Evolutionary conservation across 2,329 filamentous ascomycete species (phyloP).

Genomic region (Trichophyton mentagrophytes): DNA sequence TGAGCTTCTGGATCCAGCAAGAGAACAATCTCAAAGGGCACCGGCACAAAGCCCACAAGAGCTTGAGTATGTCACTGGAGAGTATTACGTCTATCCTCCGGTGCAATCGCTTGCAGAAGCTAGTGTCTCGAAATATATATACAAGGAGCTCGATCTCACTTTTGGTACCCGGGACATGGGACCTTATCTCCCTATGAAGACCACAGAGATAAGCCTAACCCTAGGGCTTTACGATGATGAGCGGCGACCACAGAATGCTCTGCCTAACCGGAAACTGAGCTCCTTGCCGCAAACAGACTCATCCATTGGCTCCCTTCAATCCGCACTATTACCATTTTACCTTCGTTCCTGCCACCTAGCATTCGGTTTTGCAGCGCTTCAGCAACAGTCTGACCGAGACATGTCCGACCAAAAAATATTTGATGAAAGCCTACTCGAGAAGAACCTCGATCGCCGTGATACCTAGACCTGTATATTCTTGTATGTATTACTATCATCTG

Average conservation of each 20-base stretch:
- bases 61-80: constrained; percentile 15
- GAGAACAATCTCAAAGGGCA: background rate
- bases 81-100: constrained; percentile 25
- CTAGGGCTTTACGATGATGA: constrained; percentile 14
- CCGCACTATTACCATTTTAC: constrained; percentile 26
- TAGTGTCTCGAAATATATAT: constrained; percentile 22
- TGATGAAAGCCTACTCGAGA: background rate
- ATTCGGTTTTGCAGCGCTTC: constrained; percentile 21
- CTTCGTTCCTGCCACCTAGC: constrained; percentile 26
- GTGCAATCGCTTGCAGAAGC: constrained; percentile 21
- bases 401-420: background rate
- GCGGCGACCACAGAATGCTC: constrained; percentile 3
- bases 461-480: background rate
- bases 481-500: background rate
- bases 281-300: constrained; percentile 1
- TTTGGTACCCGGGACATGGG: constrained; percentile 24
- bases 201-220: constrained; percentile 22
- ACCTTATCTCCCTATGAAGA: constrained; percentile 20
- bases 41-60: background rate
- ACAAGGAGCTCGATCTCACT: constrained; percentile 21
- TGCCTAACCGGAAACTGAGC: background rate
- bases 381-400: background rate
- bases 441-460: background rate
- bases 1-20: background rate
- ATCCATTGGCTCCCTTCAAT: constrained; percentile 10